These are phyloP conservation scores for Hirschioporus abietinus DNA, from an alignment of 768 basidiomycete species.

Conservation along the genomic window DNA sequence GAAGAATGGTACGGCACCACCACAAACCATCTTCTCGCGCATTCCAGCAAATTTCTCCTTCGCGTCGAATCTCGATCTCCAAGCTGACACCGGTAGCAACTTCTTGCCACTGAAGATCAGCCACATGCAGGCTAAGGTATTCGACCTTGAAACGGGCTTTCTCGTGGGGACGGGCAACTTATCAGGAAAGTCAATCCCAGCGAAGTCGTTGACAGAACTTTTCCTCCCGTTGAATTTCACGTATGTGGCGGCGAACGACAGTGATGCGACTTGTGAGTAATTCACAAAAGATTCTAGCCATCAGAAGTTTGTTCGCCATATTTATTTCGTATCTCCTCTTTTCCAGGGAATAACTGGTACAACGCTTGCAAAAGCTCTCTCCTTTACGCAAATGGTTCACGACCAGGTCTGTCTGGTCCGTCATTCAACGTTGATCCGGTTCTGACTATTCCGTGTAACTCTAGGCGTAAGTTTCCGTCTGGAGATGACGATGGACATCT, in stretches of 20 bases:
- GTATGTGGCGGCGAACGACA: constrained; percentile 71
- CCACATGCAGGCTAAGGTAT: constrained; percentile 60
- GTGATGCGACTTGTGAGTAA: constrained; percentile 75
- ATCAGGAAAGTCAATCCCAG: constrained; percentile 53
- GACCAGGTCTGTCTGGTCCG: constrained; percentile 46
- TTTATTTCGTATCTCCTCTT: constrained; percentile 5
- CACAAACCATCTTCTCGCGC: constrained; percentile 60
- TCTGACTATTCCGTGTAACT: constrained; percentile 10
- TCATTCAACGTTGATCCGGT: constrained; percentile 5
- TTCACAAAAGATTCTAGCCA: constrained; percentile 10
- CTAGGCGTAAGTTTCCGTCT: constrained; percentile 57
- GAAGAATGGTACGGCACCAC: constrained; percentile 36
- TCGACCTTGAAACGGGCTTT: constrained; percentile 59
- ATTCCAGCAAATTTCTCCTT: constrained; percentile 88
- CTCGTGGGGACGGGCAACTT: constrained; percentile 66
- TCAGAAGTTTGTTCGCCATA: constrained; percentile 8
- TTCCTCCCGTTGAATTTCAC: constrained; percentile 78
- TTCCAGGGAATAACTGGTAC: constrained; percentile 76
- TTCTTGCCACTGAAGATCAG: constrained; percentile 75
- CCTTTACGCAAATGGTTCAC: constrained; percentile 41
- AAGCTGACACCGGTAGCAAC: constrained; percentile 70
- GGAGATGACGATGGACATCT: constrained; percentile 59
- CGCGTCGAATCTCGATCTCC: constrained; percentile 66
- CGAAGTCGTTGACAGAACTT: constrained; percentile 60
- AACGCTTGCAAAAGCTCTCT: constrained; percentile 64